A percentile compares a stretch with the other conserved stretches of the same genome.
Evolutionary conservation across 2,329 filamentous ascomycete species (phyloP).

Genomic region (Nakataea oryzae): DNA sequence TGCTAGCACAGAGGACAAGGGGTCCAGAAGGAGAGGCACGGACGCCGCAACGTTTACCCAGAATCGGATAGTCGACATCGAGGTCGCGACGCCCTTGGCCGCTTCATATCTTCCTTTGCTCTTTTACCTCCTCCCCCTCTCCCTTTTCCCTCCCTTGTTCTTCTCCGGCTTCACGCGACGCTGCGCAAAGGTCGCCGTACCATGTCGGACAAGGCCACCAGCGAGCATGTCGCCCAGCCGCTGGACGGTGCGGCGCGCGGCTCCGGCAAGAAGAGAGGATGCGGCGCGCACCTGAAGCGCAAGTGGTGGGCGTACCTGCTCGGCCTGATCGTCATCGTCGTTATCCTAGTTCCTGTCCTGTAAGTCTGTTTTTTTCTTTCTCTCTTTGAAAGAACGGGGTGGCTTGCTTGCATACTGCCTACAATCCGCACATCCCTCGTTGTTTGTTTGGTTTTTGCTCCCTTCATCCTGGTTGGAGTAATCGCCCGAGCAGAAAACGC

Average conservation of each 20-base stretch:
- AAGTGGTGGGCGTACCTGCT: constrained; percentile 55
- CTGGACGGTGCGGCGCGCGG: neutral
- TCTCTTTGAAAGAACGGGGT: neutral
- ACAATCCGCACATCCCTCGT: neutral
- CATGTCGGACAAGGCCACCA: neutral
- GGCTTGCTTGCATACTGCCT: neutral
- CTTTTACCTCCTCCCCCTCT: neutral
- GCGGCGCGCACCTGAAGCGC: constrained; percentile 31
- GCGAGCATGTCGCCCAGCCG: neutral
- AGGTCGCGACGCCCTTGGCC: neutral
- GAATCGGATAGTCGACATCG: neutral
- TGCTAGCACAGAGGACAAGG: too few species aligned
- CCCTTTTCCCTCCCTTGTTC: neutral
- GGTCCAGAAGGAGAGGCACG: neutral
- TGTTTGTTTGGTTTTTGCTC: neutral
- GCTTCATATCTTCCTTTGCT: neutral
- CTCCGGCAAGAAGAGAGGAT: neutral
- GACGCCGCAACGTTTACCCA: neutral
- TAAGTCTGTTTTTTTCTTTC: too few species aligned
- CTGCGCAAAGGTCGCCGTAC: neutral
- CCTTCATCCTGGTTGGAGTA: too few species aligned
- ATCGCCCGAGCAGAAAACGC: neutral
- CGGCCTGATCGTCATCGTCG: constrained; percentile 33
- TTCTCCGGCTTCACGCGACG: neutral
- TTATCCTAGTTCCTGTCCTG: constrained; percentile 48